These are phyloP conservation scores for Populus davidiana DNA, from an alignment of 345 rosid genomes.

Conservation along the genomic window DNA sequence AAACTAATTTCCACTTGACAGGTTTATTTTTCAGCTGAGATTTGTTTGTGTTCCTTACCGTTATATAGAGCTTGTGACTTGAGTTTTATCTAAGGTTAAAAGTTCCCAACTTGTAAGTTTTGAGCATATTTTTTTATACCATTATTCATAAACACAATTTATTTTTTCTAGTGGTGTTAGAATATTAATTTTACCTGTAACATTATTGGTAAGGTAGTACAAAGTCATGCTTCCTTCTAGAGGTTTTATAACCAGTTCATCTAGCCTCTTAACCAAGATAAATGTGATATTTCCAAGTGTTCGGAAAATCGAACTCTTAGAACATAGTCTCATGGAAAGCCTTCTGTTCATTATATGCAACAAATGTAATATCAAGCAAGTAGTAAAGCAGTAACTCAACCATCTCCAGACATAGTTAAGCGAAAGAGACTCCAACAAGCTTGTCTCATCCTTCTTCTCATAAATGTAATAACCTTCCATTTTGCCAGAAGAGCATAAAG, in stretches of 20 bases:
- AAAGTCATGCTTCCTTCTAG: neutral
- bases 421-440: slow-evolving; percentile 3
- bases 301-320: neutral
- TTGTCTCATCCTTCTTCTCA: neutral
- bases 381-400: neutral
- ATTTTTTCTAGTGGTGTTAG: neutral
- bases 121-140: neutral
- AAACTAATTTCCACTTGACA: neutral
- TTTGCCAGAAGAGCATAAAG: neutral
- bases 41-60: neutral
- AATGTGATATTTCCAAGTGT: neutral
- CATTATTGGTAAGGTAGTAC: neutral
- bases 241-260: neutral
- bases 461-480: neutral
- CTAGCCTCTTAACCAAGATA: neutral
- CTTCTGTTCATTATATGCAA: neutral
- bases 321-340: neutral
- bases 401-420: neutral
- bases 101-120: neutral
- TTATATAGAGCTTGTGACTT: neutral
- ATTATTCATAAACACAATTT: neutral
- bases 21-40: neutral
- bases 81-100: no score
- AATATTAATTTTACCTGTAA: neutral
- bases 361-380: neutral